Evolutionary conservation across 2,329 filamentous ascomycete species (phyloP).

Genomic region (Diaporthe velutina): DNA sequence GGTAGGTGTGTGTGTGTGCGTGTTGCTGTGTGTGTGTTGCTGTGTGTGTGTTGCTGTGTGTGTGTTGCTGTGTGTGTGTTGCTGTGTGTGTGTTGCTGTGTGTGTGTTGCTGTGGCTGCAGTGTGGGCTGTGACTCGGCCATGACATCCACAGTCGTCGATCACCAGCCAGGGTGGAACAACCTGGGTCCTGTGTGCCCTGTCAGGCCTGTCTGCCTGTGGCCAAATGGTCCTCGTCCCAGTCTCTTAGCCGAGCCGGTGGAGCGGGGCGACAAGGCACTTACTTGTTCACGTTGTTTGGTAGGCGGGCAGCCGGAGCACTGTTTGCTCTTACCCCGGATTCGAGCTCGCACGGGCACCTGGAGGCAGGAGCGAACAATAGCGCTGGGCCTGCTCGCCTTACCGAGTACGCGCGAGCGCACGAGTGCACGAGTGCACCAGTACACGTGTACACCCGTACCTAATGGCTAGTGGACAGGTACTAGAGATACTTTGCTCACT

Average conservation of each 20-base stretch:
- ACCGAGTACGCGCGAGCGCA: constrained; percentile 3
- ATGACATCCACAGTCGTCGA: constrained; percentile 12
- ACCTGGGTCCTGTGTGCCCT: neutral
- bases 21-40: too few relatives aligned
- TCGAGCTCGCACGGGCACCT: constrained; percentile 15
- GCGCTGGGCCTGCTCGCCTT: neutral
- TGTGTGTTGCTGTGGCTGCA: neutral
- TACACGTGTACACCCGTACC: constrained; percentile 5
- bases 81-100: too few relatives aligned
- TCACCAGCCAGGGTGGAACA: constrained; percentile 15
- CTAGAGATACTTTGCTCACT: neutral
- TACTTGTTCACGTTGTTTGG: neutral
- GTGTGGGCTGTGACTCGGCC: constrained; percentile 4
- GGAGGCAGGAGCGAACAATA: neutral
- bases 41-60: neutral
- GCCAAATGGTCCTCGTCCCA: neutral
- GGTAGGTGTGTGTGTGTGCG: neutral
- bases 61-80: neutral
- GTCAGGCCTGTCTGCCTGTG: neutral
- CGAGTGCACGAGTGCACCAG: neutral
- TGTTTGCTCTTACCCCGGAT: constrained; percentile 26
- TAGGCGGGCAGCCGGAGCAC: neutral
- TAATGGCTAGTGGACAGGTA: neutral
- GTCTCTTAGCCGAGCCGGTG: neutral
- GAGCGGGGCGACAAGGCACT: neutral